These are phyloP conservation scores for Globisporangium sylvaticum DNA, from an alignment of 352 stramenopile genomes.

Conservation along the genomic window DNA sequence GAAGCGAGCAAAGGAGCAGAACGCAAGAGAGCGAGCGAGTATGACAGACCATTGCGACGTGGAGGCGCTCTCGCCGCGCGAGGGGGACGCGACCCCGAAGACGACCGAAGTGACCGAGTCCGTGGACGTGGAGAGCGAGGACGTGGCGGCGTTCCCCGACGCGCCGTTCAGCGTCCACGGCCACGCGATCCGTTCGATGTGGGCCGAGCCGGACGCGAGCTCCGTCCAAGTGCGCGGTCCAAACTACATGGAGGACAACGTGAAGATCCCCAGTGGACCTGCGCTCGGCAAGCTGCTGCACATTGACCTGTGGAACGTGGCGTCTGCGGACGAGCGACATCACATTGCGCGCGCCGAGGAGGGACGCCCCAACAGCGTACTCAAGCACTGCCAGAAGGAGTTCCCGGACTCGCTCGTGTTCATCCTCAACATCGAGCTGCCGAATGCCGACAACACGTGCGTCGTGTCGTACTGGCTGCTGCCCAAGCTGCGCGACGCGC, in stretches of 20 bases:
- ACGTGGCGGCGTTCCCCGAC: slow-evolving; percentile 25
- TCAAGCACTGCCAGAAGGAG: slow-evolving; percentile 39
- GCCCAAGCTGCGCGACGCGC: slow-evolving; percentile 19
- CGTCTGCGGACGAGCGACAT: slow-evolving; percentile 38
- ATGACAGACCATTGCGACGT: slow-evolving; percentile 25
- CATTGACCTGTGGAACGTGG: slow-evolving; percentile 56
- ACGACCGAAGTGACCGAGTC: not conserved
- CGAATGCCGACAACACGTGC: slow-evolving; percentile 62
- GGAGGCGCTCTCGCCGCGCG: slow-evolving; percentile 13
- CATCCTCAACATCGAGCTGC: slow-evolving; percentile 84
- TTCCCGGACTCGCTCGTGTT: slow-evolving; percentile 69
- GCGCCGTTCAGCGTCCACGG: slow-evolving; percentile 32
- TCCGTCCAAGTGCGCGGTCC: slow-evolving; percentile 51
- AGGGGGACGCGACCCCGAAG: slow-evolving; percentile 11
- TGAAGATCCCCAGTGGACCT: slow-evolving; percentile 44
- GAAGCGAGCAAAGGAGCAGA: not conserved
- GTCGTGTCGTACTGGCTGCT: slow-evolving; percentile 80
- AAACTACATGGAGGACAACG: slow-evolving; percentile 49
- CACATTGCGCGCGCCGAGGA: slow-evolving; percentile 55
- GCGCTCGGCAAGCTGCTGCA: slow-evolving; percentile 55
- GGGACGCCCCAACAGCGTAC: slow-evolving; percentile 38
- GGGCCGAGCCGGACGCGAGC: slow-evolving; percentile 46
- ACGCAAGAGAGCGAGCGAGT: not conserved
- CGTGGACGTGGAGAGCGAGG: slow-evolving; percentile 16
- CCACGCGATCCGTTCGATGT: slow-evolving; percentile 47